A percentile compares a stretch with the other conserved stretches of the same genome.
Evolutionary conservation across 2,329 filamentous ascomycete genomes (phyloP).

Genomic region (Sclerotinia nivalis): DNA sequence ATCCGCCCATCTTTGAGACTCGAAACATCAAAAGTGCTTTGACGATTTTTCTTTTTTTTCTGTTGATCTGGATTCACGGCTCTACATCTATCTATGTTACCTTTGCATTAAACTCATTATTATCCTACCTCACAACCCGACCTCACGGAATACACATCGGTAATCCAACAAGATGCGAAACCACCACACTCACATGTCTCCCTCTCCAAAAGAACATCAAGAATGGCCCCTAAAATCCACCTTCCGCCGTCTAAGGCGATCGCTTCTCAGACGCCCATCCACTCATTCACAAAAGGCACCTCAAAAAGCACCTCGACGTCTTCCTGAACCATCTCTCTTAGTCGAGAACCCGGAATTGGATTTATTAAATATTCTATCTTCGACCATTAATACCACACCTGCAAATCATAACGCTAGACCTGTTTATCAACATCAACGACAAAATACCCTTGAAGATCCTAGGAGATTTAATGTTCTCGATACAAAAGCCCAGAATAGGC

Average conservation of each 20-base stretch:
- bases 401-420: background rate
- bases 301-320: background rate
- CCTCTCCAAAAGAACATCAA: too few relatives aligned
- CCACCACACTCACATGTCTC: background rate
- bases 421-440: background rate
- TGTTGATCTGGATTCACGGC: background rate
- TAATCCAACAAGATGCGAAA: background rate
- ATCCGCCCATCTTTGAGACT: background rate
- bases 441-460: constrained; percentile 10
- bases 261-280: background rate
- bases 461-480: constrained; percentile 14
- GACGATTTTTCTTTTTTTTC: background rate
- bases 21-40: constrained; percentile 6
- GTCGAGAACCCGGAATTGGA: background rate
- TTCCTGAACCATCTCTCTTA: background rate
- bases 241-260: background rate
- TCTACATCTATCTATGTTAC: background rate
- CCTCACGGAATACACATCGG: too few relatives aligned
- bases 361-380: constrained; percentile 2
- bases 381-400: constrained; percentile 4
- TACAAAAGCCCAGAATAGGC: background rate
- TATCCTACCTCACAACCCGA: background rate
- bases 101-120: background rate
- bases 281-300: background rate
- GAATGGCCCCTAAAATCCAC: background rate